phyloP scores from a whole-genome alignment of 1,139 yeast species.

The Pichia sp. region DNA sequence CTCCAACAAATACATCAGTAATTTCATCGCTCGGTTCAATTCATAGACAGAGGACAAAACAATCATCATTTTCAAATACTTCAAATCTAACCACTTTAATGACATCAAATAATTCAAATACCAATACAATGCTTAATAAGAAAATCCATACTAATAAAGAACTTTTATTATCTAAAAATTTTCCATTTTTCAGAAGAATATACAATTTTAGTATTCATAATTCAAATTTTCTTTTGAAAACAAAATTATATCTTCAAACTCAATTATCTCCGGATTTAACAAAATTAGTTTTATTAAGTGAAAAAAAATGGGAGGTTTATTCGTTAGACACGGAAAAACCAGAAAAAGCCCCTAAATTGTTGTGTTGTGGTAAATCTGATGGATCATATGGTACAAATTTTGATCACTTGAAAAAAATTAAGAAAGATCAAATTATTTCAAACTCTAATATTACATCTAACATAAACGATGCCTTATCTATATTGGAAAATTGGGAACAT shows the following conservation, averaged over 20 bases:
- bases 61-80: constrained; percentile 12
- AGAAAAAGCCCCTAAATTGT: constrained; percentile 45
- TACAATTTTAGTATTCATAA: constrained; percentile 62
- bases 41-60: constrained; percentile 16
- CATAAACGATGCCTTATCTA: constrained; percentile 18
- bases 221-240: constrained; percentile 37
- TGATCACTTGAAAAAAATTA: constrained; percentile 31
- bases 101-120: constrained; percentile 4
- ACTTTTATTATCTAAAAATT: constrained; percentile 66
- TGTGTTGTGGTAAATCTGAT: constrained; percentile 61
- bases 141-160: constrained; percentile 43
- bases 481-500: constrained; percentile 51
- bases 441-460: constrained; percentile 24
- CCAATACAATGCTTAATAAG: constrained; percentile 21
- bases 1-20: constrained; percentile 18
- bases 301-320: constrained; percentile 69
- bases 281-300: constrained; percentile 57
- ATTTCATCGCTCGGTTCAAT: constrained; percentile 19
- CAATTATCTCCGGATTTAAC: constrained; percentile 60
- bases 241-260: constrained; percentile 49
- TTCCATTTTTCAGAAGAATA: constrained; percentile 73
- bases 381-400: constrained; percentile 59
- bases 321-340: constrained; percentile 38
- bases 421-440: constrained; percentile 17
- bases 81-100: constrained; percentile 23